phyloP scores from a whole-genome alignment of 768 basidiomycete genomes.

The Mycena vitilis region DNA sequence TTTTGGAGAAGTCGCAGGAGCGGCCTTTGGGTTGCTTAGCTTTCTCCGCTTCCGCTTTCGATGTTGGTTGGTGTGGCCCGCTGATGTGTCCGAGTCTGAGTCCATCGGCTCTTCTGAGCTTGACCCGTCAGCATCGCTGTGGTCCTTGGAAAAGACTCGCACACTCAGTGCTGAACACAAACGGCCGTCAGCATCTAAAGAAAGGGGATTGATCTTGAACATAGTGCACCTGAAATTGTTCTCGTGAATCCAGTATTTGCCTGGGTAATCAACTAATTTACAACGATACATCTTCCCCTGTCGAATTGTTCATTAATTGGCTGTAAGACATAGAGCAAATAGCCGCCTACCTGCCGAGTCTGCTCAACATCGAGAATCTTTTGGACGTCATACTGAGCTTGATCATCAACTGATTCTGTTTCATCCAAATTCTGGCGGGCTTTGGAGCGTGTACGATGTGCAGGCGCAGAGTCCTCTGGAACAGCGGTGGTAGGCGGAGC shows the following conservation, averaged over 20 bases:
- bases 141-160: background rate
- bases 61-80: too few species aligned
- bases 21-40: too few species aligned
- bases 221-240: background rate
- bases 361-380: background rate
- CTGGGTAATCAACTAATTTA: background rate
- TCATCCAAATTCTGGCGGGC: background rate
- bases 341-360: background rate
- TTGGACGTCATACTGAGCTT: background rate
- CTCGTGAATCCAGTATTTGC: background rate
- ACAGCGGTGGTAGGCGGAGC: too few species aligned
- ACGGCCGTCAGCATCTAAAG: background rate
- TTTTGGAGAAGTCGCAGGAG: too few species aligned
- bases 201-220: background rate
- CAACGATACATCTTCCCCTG: background rate
- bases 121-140: background rate
- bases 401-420: background rate
- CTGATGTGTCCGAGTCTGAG: too few species aligned
- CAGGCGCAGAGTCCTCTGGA: background rate
- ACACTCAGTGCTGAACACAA: background rate
- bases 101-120: background rate
- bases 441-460: background rate
- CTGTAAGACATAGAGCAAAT: background rate
- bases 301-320: background rate
- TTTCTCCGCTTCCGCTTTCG: background rate